Evolutionary conservation across 73 alveolate species (phyloP).

Genomic region (Paramecium sexaurelia): DNA sequence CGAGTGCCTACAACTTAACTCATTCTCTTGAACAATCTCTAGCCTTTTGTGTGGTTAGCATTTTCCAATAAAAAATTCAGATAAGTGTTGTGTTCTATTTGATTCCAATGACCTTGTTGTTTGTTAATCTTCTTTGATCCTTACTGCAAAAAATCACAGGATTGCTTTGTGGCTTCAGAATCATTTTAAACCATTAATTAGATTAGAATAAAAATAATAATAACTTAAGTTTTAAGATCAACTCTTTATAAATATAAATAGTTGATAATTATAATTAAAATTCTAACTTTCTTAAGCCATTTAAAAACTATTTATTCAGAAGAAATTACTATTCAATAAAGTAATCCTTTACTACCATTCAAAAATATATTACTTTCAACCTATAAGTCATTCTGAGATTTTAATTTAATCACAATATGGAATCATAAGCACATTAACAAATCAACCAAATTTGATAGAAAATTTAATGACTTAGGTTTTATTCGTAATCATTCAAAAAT

Average conservation of each 20-base stretch:
- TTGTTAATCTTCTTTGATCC: neutral
- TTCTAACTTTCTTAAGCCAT: neutral
- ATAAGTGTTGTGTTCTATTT: neutral
- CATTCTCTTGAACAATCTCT: conserved; percentile 42
- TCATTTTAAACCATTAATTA: conserved; percentile 28
- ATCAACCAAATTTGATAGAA: too few relatives aligned
- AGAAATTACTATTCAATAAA: neutral
- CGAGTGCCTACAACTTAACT: conserved; percentile 41
- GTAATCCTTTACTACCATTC: neutral
- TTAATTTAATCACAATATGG: neutral
- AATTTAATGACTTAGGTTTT: too few relatives aligned
- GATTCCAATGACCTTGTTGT: conserved; percentile 16
- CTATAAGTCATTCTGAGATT: neutral
- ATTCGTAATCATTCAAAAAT: too few relatives aligned
- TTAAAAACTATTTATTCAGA: neutral
- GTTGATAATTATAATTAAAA: neutral
- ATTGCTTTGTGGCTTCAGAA: conserved; percentile 31
- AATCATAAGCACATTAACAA: too few relatives aligned
- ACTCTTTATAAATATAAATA: neutral
- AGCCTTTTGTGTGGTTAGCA: conserved; percentile 35
- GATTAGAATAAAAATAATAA: conserved; percentile 10
- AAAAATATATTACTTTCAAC: neutral
- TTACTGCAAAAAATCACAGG: neutral
- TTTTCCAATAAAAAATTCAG: neutral
- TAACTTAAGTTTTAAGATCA: neutral